Base-by-base conservation (phyloP, 2,329 filamentous ascomycete genomes). In the Aphanocladium album region DNA sequence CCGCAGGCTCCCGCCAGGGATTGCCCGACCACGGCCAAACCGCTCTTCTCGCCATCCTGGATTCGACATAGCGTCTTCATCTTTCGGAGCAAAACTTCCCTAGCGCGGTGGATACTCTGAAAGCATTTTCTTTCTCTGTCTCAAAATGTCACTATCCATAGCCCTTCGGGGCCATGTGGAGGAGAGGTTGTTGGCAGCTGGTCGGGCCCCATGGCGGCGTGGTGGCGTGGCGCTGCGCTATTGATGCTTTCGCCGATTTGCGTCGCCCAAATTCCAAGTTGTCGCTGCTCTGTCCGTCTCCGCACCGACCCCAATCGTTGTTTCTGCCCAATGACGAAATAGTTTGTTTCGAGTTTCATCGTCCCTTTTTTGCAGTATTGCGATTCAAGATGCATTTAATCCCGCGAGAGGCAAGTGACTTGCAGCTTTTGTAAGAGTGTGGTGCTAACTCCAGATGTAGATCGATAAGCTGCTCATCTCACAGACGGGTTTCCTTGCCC, bases 381-480 rank as follows among this genome's bases (percentile, higher is more conserved):
- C 9, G 6, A 16, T 25, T 7, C 2, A 67, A 57, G 41, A 80
- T 80, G 78, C 76, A 79, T 76, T 71, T 80, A 62, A 71, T 80
- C 58, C 79, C 79, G 8, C 79, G 76, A 67, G 78, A 80, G 74
- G 78, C 79, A 60, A 3, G 5, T 5, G 62, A 74, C 73, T 3
- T 27, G 50, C 21, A 9, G 12, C n/a, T 50, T 9, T 12, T 19
- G 74, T 77, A 79, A 60, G 39, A 41, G 47, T 23, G 37, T 47
- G 47, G 30, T 46, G 50, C 50, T 43, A 12, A 43, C 49, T 47
- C 5, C 5, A 11, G 23, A 43, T 47, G 57, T 61, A 97, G 93
- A 83, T 98, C 71, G 93, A 98, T 81, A 98, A 98, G 86, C 90
- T 98, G 76, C 84, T 89, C 73, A 93, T 96, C 72, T 90, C 91